Conservation (phyloP, 306 rosid species). For the Fagus sylvatica region DNA sequence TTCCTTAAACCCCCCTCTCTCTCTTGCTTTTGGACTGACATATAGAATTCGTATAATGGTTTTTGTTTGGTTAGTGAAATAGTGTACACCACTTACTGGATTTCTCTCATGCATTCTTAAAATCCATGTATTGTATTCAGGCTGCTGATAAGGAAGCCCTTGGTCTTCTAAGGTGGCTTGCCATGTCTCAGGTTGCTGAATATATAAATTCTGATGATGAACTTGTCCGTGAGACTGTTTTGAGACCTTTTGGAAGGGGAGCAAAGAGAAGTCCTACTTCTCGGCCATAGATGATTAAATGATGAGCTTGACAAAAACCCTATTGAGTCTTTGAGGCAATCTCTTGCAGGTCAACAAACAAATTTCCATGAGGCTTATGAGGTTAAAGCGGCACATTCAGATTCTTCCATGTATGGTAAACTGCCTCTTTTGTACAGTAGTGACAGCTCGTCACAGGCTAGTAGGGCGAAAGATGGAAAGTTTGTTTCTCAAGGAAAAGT, state of each 20-base stretch:
- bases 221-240: slow-evolving; percentile 69
- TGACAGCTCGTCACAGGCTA: slow-evolving; percentile 26
- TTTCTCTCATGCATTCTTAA: slow-evolving; percentile 20
- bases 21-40: not conserved
- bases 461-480: slow-evolving; percentile 31
- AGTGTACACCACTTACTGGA: not conserved
- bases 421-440: slow-evolving; percentile 31
- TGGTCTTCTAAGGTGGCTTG: slow-evolving; percentile 81
- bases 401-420: slow-evolving; percentile 38
- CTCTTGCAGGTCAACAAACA: slow-evolving; percentile 31
- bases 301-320: slow-evolving; percentile 66
- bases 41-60: not conserved
- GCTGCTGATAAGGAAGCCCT: slow-evolving; percentile 67
- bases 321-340: slow-evolving; percentile 25
- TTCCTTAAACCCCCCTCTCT: not conserved
- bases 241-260: slow-evolving; percentile 75
- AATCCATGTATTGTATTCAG: slow-evolving; percentile 39
- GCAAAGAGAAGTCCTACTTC: too few species aligned
- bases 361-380: slow-evolving; percentile 30
- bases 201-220: slow-evolving; percentile 87
- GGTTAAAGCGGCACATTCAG: slow-evolving; percentile 25
- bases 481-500: slow-evolving; percentile 25
- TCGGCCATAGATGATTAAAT: too few species aligned
- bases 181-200: slow-evolving; percentile 74
- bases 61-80: not conserved